A percentile compares a stretch with the other conserved stretches of the same genome.
Evolutionary conservation across 202 grass and related monocot species (phyloP).

Genomic region (Sporobolus alterniflorus): DNA sequence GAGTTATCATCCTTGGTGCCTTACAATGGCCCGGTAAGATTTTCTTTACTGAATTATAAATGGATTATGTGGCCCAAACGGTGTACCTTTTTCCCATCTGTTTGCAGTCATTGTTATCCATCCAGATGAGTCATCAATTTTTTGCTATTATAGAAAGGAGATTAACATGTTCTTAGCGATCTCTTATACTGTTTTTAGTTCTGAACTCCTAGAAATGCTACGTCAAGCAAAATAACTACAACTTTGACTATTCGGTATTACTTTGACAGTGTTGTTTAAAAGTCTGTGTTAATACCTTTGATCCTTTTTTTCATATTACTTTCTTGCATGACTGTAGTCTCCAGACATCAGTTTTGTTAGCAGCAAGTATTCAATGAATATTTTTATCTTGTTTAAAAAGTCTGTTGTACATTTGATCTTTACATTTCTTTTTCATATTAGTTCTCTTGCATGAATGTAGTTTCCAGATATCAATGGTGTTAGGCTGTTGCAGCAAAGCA

Average conservation of each 20-base stretch:
- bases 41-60: not conserved
- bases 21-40: conserved; percentile 68
- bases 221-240: not conserved
- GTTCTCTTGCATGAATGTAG: too few species aligned
- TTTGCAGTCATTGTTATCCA: conserved; percentile 7
- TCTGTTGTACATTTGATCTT: too few species aligned
- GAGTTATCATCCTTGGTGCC: conserved; percentile 84
- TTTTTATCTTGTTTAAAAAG: not conserved
- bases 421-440: too few species aligned
- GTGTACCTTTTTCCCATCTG: not conserved
- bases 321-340: not conserved
- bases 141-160: not conserved
- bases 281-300: not conserved
- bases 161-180: not conserved
- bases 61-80: not conserved
- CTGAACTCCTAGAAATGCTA: not conserved
- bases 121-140: too few species aligned
- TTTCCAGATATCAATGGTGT: too few species aligned
- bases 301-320: not conserved
- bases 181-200: not conserved
- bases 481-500: too few species aligned
- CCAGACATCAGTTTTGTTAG: not conserved
- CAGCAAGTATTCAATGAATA: not conserved
- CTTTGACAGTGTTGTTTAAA: not conserved
- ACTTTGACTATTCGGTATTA: not conserved